Conservation (phyloP, 129 eudicot genomes). For the Tagetes erecta region DNA sequence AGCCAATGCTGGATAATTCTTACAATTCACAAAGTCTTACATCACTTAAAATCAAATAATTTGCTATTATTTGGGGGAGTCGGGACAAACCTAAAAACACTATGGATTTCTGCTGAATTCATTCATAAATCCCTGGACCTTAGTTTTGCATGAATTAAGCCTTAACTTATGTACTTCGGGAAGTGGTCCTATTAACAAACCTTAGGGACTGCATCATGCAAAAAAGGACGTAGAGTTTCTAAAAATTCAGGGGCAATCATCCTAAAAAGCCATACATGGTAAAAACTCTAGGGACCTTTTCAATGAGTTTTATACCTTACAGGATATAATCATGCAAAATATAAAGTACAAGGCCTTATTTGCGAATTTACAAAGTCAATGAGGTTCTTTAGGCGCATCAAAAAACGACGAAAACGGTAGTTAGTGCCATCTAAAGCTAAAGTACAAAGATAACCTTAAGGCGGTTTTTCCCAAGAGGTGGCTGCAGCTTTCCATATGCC, state of each 20-base stretch:
- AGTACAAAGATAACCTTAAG: constrained; percentile 59
- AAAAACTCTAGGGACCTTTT: not conserved
- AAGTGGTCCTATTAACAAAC: not conserved
- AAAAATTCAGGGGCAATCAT: constrained; percentile 3
- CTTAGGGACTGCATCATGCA: not conserved
- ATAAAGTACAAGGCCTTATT: not conserved
- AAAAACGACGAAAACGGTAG: not conserved
- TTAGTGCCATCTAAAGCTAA: constrained; percentile 11
- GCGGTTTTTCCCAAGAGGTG: constrained; percentile 96
- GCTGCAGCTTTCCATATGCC: constrained; percentile 89
- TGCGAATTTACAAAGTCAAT: not conserved
- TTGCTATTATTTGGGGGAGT: not conserved
- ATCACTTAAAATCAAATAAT: not conserved
- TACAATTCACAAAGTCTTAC: not conserved
- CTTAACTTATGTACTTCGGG: not conserved
- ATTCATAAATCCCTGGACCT: not conserved
- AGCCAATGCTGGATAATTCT: constrained; percentile 9
- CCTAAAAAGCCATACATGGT: not conserved
- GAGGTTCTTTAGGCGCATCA: constrained; percentile 12
- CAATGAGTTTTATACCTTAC: not conserved
- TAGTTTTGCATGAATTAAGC: not conserved
- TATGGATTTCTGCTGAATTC: not conserved
- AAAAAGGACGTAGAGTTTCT: not conserved
- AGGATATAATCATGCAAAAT: not conserved
- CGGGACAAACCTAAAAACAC: not conserved